Conservation (phyloP, 2,329 filamentous ascomycete genomes). For the Dothidotthia symphoricarpi region DNA sequence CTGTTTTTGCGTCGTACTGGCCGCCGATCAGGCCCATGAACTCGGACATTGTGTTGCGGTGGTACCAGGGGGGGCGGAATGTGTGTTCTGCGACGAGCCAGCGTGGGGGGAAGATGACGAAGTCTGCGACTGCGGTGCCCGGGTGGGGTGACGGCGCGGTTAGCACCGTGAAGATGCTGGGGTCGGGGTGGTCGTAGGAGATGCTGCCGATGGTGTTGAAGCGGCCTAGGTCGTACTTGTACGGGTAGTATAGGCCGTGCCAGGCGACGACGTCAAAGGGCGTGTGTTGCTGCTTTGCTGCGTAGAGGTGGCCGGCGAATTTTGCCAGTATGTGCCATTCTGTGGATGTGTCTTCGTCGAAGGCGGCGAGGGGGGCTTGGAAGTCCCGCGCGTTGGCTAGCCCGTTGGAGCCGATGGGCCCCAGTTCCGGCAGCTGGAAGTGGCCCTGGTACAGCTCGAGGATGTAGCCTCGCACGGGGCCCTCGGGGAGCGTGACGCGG, state of each 20-base stretch:
- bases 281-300: slow-evolving; percentile 60
- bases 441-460: slow-evolving; percentile 65
- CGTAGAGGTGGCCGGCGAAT: slow-evolving; percentile 61
- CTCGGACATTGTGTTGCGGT: slow-evolving; percentile 67
- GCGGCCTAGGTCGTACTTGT: slow-evolving; percentile 59
- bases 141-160: slow-evolving; percentile 59
- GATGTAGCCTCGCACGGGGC: slow-evolving; percentile 63
- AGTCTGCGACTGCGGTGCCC: slow-evolving; percentile 62
- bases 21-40: slow-evolving; percentile 66
- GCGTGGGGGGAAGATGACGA: slow-evolving; percentile 69
- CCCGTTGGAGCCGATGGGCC: slow-evolving; percentile 64
- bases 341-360: slow-evolving; percentile 55
- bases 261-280: slow-evolving; percentile 72
- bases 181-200: slow-evolving; percentile 64
- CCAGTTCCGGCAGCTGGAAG: slow-evolving; percentile 65
- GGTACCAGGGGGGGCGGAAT: slow-evolving; percentile 71
- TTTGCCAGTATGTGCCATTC: slow-evolving; percentile 62
- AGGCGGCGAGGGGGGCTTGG: slow-evolving; percentile 58
- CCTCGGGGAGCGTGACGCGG: slow-evolving; percentile 59
- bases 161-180: slow-evolving; percentile 65
- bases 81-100: slow-evolving; percentile 70
- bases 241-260: slow-evolving; percentile 67
- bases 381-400: slow-evolving; percentile 67
- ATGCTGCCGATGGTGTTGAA: slow-evolving; percentile 59
- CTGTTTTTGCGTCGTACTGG: slow-evolving; percentile 60